A percentile compares a stretch with the other conserved stretches of the same genome.
Evolutionary conservation across 768 basidiomycete species (phyloP).

Genomic region (Boletellus ananas): DNA sequence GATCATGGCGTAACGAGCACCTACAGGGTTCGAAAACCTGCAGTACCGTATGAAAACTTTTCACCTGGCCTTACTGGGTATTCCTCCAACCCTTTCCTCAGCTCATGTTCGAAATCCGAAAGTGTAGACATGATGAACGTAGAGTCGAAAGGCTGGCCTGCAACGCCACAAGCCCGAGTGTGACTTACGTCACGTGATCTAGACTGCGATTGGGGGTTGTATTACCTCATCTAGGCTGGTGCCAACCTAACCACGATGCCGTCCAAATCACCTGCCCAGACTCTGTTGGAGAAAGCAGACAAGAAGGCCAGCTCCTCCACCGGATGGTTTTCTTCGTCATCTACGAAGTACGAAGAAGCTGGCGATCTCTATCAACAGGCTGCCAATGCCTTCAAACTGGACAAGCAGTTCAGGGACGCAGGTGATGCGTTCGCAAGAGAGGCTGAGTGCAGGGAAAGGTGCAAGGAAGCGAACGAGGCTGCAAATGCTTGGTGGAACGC

Average conservation of each 20-base stretch:
- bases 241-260: constrained; percentile 44
- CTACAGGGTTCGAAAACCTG: constrained; percentile 89
- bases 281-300: constrained; percentile 80
- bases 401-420: constrained; percentile 87
- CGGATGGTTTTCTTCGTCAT: constrained; percentile 85
- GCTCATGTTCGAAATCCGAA: constrained; percentile 34
- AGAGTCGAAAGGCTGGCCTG: not conserved
- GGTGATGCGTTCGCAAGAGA: constrained; percentile 92
- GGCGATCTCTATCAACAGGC: constrained; percentile 95
- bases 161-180: not conserved
- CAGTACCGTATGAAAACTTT: constrained; percentile 86
- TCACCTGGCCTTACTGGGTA: constrained; percentile 72
- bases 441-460: constrained; percentile 89
- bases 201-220: not conserved
- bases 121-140: constrained; percentile 33
- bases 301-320: constrained; percentile 83
- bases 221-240: not conserved
- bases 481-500: constrained; percentile 99
- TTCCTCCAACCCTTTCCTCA: constrained; percentile 49
- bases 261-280: constrained; percentile 73
- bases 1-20: constrained; percentile 28
- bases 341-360: constrained; percentile 89
- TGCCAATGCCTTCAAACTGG: constrained; percentile 89
- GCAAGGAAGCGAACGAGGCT: constrained; percentile 89
- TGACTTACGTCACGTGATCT: constrained; percentile 14